A percentile compares a stretch with the other conserved stretches of the same genome.
Conservation (phyloP, 2,329 filamentous ascomycete genomes). For the Tolypocladium paradoxum region DNA sequence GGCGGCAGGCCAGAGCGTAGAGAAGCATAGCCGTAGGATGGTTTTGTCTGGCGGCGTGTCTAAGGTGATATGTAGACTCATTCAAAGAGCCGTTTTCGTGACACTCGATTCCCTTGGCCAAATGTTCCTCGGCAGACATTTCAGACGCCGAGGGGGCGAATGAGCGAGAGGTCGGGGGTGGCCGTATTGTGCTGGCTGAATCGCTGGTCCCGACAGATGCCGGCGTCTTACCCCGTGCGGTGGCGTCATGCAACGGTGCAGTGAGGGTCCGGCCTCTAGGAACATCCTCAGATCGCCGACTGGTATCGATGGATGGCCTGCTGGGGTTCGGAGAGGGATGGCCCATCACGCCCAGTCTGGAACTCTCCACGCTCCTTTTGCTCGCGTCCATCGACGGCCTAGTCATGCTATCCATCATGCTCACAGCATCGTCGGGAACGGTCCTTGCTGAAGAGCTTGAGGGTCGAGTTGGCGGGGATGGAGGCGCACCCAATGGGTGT, state of each 20-base stretch:
- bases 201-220: slow-evolving; percentile 41
- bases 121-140: slow-evolving; percentile 76
- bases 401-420: slow-evolving; percentile 18
- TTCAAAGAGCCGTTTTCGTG: slow-evolving; percentile 81
- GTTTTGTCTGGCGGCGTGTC: slow-evolving; percentile 75
- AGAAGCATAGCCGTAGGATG: slow-evolving; percentile 91
- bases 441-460: slow-evolving; percentile 40
- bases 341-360: slow-evolving; percentile 22
- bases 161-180: slow-evolving; percentile 28
- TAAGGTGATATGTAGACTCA: slow-evolving; percentile 92
- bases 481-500: slow-evolving; percentile 37
- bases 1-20: slow-evolving; percentile 87
- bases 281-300: slow-evolving; percentile 36
- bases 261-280: slow-evolving; percentile 34
- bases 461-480: slow-evolving; percentile 50
- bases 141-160: slow-evolving; percentile 51
- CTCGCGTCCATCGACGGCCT: slow-evolving; percentile 39
- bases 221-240: slow-evolving; percentile 30
- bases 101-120: slow-evolving; percentile 79
- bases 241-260: slow-evolving; percentile 25
- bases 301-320: slow-evolving; percentile 32
- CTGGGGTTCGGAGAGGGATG: slow-evolving; percentile 34
- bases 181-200: slow-evolving; percentile 40
- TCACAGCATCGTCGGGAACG: slow-evolving; percentile 25
- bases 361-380: slow-evolving; percentile 37